phyloP scores from a whole-genome alignment of 257 asterid species.

The Catharanthus roseus region DNA sequence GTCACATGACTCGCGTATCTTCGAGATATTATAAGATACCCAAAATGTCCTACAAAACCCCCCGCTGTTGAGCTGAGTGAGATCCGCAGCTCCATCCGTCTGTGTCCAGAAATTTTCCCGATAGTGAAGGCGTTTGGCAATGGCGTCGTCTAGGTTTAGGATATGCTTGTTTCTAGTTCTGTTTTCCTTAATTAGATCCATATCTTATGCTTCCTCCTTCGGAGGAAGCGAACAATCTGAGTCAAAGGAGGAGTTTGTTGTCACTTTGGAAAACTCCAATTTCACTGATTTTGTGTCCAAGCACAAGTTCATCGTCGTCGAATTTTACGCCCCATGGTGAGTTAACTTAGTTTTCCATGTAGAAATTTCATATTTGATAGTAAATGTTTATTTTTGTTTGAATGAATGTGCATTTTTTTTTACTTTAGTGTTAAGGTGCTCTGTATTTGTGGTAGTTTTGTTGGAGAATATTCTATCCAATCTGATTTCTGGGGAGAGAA shows the following conservation, averaged over 20 bases:
- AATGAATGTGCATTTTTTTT: too few species aligned
- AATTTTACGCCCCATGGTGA: constrained; percentile 85
- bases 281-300: constrained; percentile 69
- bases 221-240: background rate
- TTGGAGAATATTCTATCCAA: background rate
- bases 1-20: too few species aligned
- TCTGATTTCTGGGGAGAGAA: background rate
- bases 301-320: constrained; percentile 76
- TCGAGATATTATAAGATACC: too few species aligned
- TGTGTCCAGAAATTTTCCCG: too few species aligned
- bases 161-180: constrained; percentile 1
- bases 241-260: constrained; percentile 51
- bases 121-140: background rate
- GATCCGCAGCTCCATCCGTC: too few species aligned
- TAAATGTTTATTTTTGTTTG: too few species aligned
- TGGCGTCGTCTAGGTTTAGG: constrained; percentile 13
- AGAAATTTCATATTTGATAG: too few species aligned
- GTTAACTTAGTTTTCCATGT: background rate
- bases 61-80: too few species aligned
- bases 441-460: too few species aligned
- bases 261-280: constrained; percentile 64
- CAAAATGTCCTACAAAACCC: too few species aligned
- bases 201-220: constrained; percentile 7
- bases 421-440: background rate
- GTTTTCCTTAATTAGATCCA: constrained; percentile 9